These are phyloP conservation scores for Alternaria angustiovoidea DNA, from an alignment of 2,329 filamentous ascomycete genomes.

Conservation along the genomic window DNA sequence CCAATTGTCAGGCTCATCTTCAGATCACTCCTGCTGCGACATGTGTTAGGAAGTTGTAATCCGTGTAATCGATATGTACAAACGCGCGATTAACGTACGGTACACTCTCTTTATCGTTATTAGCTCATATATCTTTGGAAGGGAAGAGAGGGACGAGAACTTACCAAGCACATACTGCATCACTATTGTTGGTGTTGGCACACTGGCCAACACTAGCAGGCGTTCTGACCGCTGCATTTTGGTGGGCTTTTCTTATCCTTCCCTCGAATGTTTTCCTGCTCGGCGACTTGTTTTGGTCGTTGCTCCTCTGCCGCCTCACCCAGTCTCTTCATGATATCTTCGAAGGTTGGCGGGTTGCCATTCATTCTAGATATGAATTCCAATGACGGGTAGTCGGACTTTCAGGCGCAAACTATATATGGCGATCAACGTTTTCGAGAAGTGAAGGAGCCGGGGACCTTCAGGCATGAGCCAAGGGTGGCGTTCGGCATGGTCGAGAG, in stretches of 20 bases:
- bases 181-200: no score
- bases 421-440: conserved; percentile 11
- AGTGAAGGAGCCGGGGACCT: conserved; percentile 3
- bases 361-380: no score
- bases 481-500: conserved; percentile 11
- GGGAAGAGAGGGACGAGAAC: conserved; percentile 4
- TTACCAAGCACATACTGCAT: conserved; percentile 78
- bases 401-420: conserved; percentile 9
- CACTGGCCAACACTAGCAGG: no score
- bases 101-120: conserved; percentile 65
- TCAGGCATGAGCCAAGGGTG: conserved; percentile 9
- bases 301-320: no score
- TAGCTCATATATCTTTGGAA: conserved; percentile 5
- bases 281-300: no score
- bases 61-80: conserved; percentile 61
- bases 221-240: no score
- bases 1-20: background rate
- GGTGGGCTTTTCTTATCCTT: no score
- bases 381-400: background rate
- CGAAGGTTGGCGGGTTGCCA: no score
- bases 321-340: no score
- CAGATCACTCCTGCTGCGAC: conserved; percentile 54
- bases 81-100: conserved; percentile 72
- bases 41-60: conserved; percentile 61
- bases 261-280: no score